Percentiles rank a stretch among this genome's conserved stretches.
These are phyloP conservation scores for Boletus rubescentipes DNA, from an alignment of 768 basidiomycete genomes.

Conservation along the genomic window DNA sequence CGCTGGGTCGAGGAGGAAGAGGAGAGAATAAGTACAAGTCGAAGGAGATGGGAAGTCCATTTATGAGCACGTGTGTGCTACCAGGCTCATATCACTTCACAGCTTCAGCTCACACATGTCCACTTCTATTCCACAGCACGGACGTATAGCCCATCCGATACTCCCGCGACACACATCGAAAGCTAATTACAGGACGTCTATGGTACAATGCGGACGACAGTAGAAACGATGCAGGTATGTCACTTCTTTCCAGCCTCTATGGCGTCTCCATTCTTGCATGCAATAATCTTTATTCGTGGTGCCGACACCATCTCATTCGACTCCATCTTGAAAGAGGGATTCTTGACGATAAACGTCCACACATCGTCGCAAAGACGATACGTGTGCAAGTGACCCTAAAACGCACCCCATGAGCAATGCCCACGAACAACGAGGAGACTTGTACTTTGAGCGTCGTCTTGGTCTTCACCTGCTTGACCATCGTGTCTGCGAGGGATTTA, in stretches of 20 bases:
- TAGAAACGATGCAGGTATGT: conserved; percentile 7
- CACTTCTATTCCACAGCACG: conserved; percentile 11
- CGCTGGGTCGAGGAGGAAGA: conserved; percentile 13
- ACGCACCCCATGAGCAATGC: conserved; percentile 2
- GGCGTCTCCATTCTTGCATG: conserved; percentile 94
- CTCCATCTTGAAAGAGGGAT: conserved; percentile 95
- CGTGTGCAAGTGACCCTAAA: conserved; percentile 84
- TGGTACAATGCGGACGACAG: conserved; percentile 17
- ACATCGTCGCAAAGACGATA: conserved; percentile 95
- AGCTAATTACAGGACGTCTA: conserved; percentile 29
- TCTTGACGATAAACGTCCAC: conserved; percentile 97
- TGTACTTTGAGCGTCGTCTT: conserved; percentile 91
- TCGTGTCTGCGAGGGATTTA: conserved; percentile 89
- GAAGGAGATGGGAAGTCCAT: conserved; percentile 24
- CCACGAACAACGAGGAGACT: not conserved
- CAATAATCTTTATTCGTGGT: conserved; percentile 92
- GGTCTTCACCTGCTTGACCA: conserved; percentile 91
- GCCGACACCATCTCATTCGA: conserved; percentile 73
- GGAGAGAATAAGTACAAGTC: conserved; percentile 6
- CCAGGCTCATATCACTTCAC: not conserved
- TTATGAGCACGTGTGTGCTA: conserved; percentile 24
- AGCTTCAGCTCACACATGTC: not conserved
- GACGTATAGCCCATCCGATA: not conserved
- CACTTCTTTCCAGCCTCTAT: conserved; percentile 82
- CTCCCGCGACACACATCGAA: not conserved